A percentile compares a stretch with the other conserved stretches of the same genome.
Conservation (phyloP, 352 stramenopile species). For the Phytophthora melonis region DNA sequence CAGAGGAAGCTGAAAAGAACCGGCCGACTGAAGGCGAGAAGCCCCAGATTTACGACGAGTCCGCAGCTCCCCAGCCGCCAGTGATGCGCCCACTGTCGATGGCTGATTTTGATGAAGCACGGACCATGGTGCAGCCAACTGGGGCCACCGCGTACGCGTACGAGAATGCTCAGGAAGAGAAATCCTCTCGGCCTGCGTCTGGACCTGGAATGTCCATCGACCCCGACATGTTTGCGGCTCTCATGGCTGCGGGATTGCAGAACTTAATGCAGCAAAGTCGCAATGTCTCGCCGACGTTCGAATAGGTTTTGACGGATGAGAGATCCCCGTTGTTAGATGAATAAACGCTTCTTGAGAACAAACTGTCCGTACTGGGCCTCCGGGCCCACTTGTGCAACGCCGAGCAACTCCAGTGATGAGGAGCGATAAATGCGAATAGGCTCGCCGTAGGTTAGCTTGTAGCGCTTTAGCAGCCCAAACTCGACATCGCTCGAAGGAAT, state of each 20-base stretch:
- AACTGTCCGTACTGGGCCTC: constrained; percentile 40
- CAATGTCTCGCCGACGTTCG: constrained; percentile 35
- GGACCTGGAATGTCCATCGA: constrained; percentile 64
- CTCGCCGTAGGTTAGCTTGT: constrained; percentile 44
- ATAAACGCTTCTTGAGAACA: constrained; percentile 74
- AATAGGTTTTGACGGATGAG: constrained; percentile 38
- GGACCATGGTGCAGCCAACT: constrained; percentile 88
- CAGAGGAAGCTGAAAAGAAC: constrained; percentile 46
- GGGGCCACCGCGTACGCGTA: constrained; percentile 86
- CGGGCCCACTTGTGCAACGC: constrained; percentile 65
- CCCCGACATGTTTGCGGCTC: constrained; percentile 81
- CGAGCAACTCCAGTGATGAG: constrained; percentile 48
- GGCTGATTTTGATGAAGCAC: constrained; percentile 86
- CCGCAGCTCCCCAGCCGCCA: constrained; percentile 33
- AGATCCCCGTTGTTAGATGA: constrained; percentile 49
- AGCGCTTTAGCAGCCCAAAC: constrained; percentile 15
- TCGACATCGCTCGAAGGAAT: constrained; percentile 46
- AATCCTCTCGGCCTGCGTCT: constrained; percentile 25
- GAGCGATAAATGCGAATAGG: constrained; percentile 65
- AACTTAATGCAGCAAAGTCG: constrained; percentile 80
- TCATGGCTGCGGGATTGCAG: constrained; percentile 87
- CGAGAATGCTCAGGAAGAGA: constrained; percentile 61
- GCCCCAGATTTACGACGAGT: constrained; percentile 42
- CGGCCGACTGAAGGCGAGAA: constrained; percentile 37
- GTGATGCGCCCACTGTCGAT: constrained; percentile 80